Percentiles rank a stretch among this genome's conserved stretches.
Evolutionary conservation across 2,329 filamentous ascomycete species (phyloP).

Genomic region (Cercospora zeina): DNA sequence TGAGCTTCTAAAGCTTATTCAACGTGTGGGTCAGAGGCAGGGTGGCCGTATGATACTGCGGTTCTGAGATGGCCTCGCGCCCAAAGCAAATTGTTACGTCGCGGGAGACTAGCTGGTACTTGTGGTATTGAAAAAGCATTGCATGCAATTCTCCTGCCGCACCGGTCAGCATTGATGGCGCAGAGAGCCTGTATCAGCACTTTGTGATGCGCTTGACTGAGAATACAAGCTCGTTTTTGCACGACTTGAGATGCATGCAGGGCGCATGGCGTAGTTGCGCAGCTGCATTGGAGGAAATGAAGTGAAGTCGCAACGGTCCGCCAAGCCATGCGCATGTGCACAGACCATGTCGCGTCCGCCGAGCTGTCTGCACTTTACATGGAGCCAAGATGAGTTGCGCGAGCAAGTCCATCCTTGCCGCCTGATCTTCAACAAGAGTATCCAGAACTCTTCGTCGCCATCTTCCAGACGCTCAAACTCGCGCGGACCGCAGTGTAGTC

Average conservation of each 20-base stretch:
- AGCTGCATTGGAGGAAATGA: neutral
- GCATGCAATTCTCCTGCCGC: too few species aligned
- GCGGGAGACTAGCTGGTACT: too few species aligned
- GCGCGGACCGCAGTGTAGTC: neutral
- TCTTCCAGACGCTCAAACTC: neutral
- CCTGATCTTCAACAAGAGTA: neutral
- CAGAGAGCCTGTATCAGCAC: neutral
- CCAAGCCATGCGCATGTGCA: neutral
- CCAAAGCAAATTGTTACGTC: too few species aligned
- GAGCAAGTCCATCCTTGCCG: neutral
- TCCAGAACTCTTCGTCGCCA: neutral
- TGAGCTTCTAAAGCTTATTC: neutral
- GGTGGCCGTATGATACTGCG: too few species aligned
- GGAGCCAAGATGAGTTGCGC: slow-evolving; percentile 1
- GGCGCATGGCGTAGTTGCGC: neutral
- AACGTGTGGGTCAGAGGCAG: too few species aligned
- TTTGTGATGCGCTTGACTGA: too few species aligned
- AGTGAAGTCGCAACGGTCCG: neutral
- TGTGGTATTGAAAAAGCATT: too few species aligned
- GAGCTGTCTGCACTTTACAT: slow-evolving; percentile 7
- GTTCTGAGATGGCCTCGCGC: too few species aligned
- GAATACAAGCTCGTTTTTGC: too few species aligned
- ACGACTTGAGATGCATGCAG: neutral
- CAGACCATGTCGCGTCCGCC: neutral
- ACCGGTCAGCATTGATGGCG: too few species aligned